Conservation (phyloP, 2,329 filamentous ascomycete genomes). For the Claviceps monticola region DNA sequence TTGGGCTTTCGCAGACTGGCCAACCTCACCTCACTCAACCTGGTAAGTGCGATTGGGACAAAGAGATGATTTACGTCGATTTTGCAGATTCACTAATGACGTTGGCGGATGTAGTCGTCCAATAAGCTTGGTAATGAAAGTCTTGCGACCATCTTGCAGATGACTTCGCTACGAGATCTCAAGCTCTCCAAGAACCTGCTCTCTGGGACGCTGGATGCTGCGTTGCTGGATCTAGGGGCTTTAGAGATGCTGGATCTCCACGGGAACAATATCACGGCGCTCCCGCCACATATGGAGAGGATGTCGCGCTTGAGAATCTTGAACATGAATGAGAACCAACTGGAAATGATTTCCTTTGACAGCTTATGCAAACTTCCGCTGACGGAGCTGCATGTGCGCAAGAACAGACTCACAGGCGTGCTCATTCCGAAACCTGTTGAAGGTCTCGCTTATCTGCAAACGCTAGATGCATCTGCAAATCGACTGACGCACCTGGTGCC, state of each 20-base stretch:
- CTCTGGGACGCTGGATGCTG: conserved; percentile 49
- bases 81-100: conserved; percentile 9
- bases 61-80: neutral
- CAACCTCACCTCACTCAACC: conserved; percentile 65
- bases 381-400: conserved; percentile 58
- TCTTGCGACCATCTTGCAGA: conserved; percentile 60
- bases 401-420: conserved; percentile 63
- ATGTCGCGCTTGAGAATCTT: conserved; percentile 59
- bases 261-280: conserved; percentile 58
- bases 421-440: conserved; percentile 52
- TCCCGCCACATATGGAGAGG: conserved; percentile 54
- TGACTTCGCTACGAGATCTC: conserved; percentile 60
- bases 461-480: conserved; percentile 67
- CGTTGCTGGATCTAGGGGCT: conserved; percentile 48
- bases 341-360: conserved; percentile 58
- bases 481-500: conserved; percentile 44
- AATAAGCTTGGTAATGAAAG: conserved; percentile 65
- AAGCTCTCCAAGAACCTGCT: conserved; percentile 69
- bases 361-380: conserved; percentile 54
- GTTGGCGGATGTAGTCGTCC: conserved; percentile 41
- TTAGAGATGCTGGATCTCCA: conserved; percentile 75
- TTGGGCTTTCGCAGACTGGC: conserved; percentile 60
- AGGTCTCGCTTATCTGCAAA: conserved; percentile 51
- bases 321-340: conserved; percentile 66
- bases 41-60: conserved; percentile 38